phyloP scores from a whole-genome alignment of 2,329 filamentous ascomycete genomes.

The Fusarium sp. region DNA sequence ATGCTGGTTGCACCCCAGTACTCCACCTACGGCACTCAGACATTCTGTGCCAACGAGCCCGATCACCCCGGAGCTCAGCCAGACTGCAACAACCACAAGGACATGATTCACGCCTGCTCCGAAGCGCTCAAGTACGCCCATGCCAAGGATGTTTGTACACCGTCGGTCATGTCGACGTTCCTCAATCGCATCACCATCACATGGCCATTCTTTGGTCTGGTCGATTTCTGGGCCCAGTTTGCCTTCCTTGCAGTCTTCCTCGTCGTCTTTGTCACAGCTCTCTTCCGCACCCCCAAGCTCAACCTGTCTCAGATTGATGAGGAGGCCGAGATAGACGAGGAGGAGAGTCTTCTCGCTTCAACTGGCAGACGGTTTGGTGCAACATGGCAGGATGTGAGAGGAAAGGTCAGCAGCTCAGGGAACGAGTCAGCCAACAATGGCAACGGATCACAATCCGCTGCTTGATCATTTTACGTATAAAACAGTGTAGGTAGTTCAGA shows the following conservation, averaged over 20 bases:
- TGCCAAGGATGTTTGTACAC: constrained; percentile 88
- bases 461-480: constrained; percentile 22
- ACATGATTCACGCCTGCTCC: constrained; percentile 84
- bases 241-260: constrained; percentile 88
- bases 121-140: constrained; percentile 78
- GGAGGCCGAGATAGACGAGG: constrained; percentile 91
- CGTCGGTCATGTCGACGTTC: constrained; percentile 91
- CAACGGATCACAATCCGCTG: constrained; percentile 41
- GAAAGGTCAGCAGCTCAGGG: constrained; percentile 53
- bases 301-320: constrained; percentile 85
- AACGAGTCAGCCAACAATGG: constrained; percentile 26
- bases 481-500: background rate
- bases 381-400: constrained; percentile 89
- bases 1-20: constrained; percentile 98
- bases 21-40: constrained; percentile 92
- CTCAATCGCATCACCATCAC: constrained; percentile 92
- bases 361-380: constrained; percentile 86
- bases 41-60: constrained; percentile 84
- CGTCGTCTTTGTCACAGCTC: constrained; percentile 80
- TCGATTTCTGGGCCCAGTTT: constrained; percentile 98
- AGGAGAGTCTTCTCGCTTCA: constrained; percentile 89
- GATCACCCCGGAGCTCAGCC: constrained; percentile 74
- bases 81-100: constrained; percentile 78
- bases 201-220: constrained; percentile 92
- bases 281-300: constrained; percentile 84